Evolutionary conservation across 2,329 filamentous ascomycete species (phyloP).

Genomic region (Ilyonectria destructans): DNA sequence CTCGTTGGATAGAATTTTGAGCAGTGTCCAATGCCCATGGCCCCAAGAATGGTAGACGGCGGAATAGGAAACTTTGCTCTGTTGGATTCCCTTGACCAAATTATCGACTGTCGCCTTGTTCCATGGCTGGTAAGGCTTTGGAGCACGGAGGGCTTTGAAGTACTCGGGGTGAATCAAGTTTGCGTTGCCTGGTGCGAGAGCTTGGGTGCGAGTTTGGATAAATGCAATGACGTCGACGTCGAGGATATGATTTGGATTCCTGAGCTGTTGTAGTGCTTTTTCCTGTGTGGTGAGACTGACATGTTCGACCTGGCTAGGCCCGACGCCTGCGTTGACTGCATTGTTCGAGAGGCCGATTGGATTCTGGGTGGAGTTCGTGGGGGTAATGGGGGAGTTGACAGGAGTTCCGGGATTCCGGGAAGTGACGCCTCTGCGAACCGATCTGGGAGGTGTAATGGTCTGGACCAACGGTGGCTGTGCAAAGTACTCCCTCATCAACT

Average conservation of each 20-base stretch:
- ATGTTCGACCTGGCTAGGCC: neutral
- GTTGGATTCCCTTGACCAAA: neutral
- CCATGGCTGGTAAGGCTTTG: neutral
- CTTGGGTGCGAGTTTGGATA: neutral
- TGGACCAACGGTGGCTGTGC: neutral
- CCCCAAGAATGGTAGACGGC: constrained; percentile 1
- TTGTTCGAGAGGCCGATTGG: too few species aligned
- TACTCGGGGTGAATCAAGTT: neutral
- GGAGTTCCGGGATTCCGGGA: too few species aligned
- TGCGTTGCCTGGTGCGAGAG: neutral
- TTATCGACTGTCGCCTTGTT: neutral
- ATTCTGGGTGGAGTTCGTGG: too few species aligned
- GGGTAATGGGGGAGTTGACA: too few species aligned
- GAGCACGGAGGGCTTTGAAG: neutral
- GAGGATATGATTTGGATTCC: neutral
- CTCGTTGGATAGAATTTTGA: neutral
- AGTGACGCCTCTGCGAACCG: too few species aligned
- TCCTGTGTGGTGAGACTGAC: neutral
- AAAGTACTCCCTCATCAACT: neutral
- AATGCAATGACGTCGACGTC: neutral
- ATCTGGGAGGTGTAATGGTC: neutral
- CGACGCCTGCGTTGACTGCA: neutral
- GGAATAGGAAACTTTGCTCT: neutral
- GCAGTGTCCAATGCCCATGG: neutral
- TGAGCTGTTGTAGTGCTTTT: neutral